phyloP scores from a whole-genome alignment of 2,329 filamentous ascomycete species.

The Diaporthe citri region DNA sequence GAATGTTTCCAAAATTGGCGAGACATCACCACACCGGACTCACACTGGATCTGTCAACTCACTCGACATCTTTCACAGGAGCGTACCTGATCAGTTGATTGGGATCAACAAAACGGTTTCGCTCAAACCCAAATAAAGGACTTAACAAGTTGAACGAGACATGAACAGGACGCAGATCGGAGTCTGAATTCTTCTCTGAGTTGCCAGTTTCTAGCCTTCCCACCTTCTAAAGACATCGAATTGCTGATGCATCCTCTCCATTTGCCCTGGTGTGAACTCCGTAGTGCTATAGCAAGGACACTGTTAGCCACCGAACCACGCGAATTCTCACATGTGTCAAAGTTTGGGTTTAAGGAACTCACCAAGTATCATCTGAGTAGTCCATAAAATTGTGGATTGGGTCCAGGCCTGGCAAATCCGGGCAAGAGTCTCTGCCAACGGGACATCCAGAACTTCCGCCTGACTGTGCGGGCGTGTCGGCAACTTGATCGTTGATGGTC shows the following conservation, averaged over 20 bases:
- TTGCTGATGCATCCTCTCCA: constrained; percentile 20
- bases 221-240: neutral
- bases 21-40: neutral
- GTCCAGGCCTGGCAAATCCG: constrained; percentile 18
- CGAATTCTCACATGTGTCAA: too few species aligned
- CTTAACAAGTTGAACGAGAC: neutral
- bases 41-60: neutral
- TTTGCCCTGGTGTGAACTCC: constrained; percentile 27
- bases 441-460: neutral
- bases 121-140: neutral
- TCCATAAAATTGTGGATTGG: constrained; percentile 33
- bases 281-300: neutral
- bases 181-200: too few species aligned
- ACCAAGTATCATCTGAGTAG: constrained; percentile 25
- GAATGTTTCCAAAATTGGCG: neutral
- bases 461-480: constrained; percentile 52
- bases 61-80: neutral
- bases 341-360: too few species aligned
- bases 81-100: neutral
- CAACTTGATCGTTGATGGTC: constrained; percentile 55
- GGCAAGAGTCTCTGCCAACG: constrained; percentile 21
- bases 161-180: neutral
- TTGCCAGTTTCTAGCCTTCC: neutral
- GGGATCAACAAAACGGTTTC: too few species aligned
- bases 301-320: too few species aligned